Conservation (phyloP, 2,329 filamentous ascomycete species). For the Fusarium heterosporum region DNA sequence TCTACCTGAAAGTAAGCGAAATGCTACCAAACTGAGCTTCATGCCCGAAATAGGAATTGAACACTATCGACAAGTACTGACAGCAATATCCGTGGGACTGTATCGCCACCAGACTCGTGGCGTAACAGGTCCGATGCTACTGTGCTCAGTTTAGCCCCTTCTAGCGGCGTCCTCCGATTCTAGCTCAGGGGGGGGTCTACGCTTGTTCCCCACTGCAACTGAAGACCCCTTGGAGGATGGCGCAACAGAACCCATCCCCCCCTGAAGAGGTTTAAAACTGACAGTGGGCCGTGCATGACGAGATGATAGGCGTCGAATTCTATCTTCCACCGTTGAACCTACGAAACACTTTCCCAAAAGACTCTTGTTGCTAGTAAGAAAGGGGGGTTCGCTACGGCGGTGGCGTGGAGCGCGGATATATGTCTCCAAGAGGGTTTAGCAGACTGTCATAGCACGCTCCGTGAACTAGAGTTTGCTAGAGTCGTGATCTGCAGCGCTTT, state of each 20-base stretch:
- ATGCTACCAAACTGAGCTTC: no score
- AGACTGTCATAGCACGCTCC: not conserved
- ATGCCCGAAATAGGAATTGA: no score
- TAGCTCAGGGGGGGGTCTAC: not conserved
- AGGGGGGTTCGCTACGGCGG: not conserved
- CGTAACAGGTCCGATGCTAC: not conserved
- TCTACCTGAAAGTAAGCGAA: no score
- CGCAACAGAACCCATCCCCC: no score
- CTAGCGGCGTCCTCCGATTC: not conserved
- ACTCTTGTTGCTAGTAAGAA: not conserved
- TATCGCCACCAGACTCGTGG: not conserved
- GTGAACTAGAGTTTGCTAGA: not conserved
- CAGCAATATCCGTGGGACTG: no score
- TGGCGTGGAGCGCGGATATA: not conserved
- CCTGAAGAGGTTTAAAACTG: not conserved
- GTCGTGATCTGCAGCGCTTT: conserved; percentile 6
- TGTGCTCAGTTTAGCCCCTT: not conserved
- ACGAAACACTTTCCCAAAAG: not conserved
- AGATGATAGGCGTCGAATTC: not conserved
- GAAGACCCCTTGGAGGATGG: no score
- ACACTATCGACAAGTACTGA: no score
- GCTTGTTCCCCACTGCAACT: not conserved
- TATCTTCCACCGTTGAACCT: not conserved
- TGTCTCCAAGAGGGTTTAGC: not conserved
- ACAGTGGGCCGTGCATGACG: not conserved